These are phyloP conservation scores for Nicotiana attenuata DNA, from an alignment of 257 asterid species.

Conservation along the genomic window DNA sequence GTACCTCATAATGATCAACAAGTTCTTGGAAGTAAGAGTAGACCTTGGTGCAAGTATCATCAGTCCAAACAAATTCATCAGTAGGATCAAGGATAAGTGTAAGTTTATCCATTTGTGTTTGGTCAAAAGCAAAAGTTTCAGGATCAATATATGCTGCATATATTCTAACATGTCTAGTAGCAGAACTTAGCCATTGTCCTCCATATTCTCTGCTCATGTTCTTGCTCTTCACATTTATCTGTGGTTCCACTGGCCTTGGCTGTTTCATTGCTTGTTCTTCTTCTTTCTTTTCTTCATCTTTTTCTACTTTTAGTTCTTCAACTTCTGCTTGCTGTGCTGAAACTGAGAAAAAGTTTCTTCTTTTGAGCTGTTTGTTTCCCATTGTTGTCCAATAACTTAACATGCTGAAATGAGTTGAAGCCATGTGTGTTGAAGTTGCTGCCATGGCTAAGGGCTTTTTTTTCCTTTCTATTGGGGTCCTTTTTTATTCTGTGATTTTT, in stretches of 20 bases:
- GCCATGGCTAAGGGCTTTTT: constrained; percentile 39
- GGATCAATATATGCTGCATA: constrained; percentile 87
- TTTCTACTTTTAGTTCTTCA: constrained; percentile 22
- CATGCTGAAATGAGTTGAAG: constrained; percentile 52
- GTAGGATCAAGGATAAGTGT: constrained; percentile 85
- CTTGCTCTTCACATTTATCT: constrained; percentile 62
- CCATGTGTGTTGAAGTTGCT: constrained; percentile 52
- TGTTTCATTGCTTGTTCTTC: neutral
- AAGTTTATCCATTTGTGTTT: constrained; percentile 78
- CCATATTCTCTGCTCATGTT: constrained; percentile 67
- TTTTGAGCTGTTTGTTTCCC: constrained; percentile 24
- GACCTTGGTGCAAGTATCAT: constrained; percentile 60
- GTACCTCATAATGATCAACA: constrained; percentile 83
- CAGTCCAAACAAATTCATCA: constrained; percentile 80
- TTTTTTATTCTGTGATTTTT: neutral
- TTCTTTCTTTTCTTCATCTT: constrained; percentile 7
- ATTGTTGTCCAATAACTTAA: constrained; percentile 25
- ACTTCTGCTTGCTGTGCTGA: constrained; percentile 52
- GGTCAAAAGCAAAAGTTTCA: constrained; percentile 71
- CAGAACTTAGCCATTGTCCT: constrained; percentile 79
- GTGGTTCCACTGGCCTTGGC: constrained; percentile 65
- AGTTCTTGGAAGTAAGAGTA: constrained; percentile 87
- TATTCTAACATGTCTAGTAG: constrained; percentile 79
- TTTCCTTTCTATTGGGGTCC: neutral
- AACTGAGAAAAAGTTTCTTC: constrained; percentile 25